phyloP scores from a whole-genome alignment of 2,329 filamentous ascomycete genomes.

The Xylariales sp. region DNA sequence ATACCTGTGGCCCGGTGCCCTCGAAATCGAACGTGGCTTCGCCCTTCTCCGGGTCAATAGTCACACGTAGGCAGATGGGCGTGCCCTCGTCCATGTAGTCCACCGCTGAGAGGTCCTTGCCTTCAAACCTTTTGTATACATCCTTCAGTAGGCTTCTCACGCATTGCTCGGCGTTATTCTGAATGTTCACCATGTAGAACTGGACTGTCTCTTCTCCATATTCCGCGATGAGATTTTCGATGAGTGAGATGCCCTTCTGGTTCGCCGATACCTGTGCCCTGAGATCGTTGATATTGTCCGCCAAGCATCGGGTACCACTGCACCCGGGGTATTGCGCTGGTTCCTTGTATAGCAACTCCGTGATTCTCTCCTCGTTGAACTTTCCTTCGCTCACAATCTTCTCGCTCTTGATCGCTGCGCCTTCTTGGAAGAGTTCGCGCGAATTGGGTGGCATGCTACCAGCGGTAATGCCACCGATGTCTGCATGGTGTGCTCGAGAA shows the following conservation, averaged over 20 bases:
- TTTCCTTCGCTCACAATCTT: constrained; percentile 78
- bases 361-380: constrained; percentile 79
- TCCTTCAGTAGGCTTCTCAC: constrained; percentile 76
- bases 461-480: constrained; percentile 81
- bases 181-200: constrained; percentile 82
- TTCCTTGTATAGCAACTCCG: constrained; percentile 74
- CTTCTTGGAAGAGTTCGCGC: constrained; percentile 67
- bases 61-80: constrained; percentile 76
- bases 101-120: constrained; percentile 73
- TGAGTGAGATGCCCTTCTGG: constrained; percentile 80
- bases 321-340: constrained; percentile 78
- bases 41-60: constrained; percentile 76
- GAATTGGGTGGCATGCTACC: constrained; percentile 80
- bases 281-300: constrained; percentile 82
- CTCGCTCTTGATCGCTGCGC: constrained; percentile 68
- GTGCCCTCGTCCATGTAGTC: constrained; percentile 85
- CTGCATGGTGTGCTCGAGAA: constrained; percentile 82
- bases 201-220: constrained; percentile 79
- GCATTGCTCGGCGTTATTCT: constrained; percentile 77
- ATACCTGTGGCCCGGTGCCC: constrained; percentile 79
- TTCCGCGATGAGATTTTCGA: constrained; percentile 75
- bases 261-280: constrained; percentile 84
- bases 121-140: constrained; percentile 74
- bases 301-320: constrained; percentile 77
- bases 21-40: constrained; percentile 81